Evolutionary conservation across 1,139 yeast species (phyloP).

Genomic region (Lodderomyces jiufengensis): DNA sequence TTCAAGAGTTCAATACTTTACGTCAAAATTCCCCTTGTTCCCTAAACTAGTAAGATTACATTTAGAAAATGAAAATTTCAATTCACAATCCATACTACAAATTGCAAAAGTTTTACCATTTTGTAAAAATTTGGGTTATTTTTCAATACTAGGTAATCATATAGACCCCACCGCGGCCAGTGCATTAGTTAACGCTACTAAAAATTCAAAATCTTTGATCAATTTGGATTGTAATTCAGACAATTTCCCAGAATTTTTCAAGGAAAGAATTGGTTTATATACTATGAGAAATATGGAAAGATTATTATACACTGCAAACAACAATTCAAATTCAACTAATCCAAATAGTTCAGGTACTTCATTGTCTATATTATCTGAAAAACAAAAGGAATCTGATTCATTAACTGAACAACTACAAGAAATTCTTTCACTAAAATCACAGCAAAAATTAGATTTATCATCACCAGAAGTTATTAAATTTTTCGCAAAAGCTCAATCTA

Average conservation of each 20-base stretch:
- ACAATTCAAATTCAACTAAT: conserved; percentile 4
- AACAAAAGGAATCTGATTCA: conserved; percentile 14
- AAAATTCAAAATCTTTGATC: conserved; percentile 37
- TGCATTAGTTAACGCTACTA: conserved; percentile 39
- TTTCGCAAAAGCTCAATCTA: conserved; percentile 37
- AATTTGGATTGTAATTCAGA: conserved; percentile 40
- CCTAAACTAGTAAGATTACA: conserved; percentile 55
- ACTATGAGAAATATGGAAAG: conserved; percentile 71
- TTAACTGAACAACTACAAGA: conserved; percentile 38
- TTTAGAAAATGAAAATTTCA: conserved; percentile 56
- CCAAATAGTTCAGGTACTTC: background rate
- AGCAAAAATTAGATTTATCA: conserved; percentile 25
- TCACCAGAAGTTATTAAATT: conserved; percentile 37
- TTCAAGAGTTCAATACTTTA: conserved; percentile 35
- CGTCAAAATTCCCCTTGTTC: conserved; percentile 57
- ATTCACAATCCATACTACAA: conserved; percentile 45
- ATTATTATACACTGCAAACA: conserved; percentile 21
- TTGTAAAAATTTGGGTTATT: conserved; percentile 52
- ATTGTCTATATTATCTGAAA: conserved; percentile 1
- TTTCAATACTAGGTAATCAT: conserved; percentile 60
- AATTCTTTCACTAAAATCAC: conserved; percentile 28
- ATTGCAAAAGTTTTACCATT: conserved; percentile 62
- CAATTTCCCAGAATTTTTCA: conserved; percentile 40
- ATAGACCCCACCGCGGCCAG: conserved; percentile 44
- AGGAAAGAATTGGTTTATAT: conserved; percentile 59